phyloP scores from a whole-genome alignment of 495 filamentous ascomycete genomes.

The Physcia stellaris region DNA sequence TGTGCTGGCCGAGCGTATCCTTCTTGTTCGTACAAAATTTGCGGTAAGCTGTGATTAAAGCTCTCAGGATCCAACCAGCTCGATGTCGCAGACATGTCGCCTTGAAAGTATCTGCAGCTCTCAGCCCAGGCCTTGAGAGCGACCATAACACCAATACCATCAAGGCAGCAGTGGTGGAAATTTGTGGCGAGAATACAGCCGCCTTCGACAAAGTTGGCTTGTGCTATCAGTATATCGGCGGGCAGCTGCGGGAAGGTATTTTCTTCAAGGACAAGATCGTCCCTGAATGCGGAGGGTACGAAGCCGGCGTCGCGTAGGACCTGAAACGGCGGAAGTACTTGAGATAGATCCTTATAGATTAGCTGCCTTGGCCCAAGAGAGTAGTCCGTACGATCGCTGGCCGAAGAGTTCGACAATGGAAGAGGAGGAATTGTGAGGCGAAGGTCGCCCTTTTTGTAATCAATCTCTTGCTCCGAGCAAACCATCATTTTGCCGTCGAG shows the following conservation, averaged over 20 bases:
- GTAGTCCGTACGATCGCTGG: neutral
- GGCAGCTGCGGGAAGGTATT: slow-evolving; percentile 19
- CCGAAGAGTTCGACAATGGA: neutral
- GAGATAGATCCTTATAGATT: slow-evolving; percentile 13
- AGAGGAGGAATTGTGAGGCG: slow-evolving; percentile 14
- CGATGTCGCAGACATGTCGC: slow-evolving; percentile 19
- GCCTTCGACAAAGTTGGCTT: slow-evolving; percentile 24
- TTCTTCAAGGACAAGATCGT: slow-evolving; percentile 13
- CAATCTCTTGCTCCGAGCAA: slow-evolving; percentile 19
- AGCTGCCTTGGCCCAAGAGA: slow-evolving; percentile 12
- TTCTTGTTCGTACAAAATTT: slow-evolving; percentile 18
- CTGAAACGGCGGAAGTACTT: slow-evolving; percentile 18
- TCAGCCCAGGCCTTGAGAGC: slow-evolving; percentile 22
- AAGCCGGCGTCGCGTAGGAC: slow-evolving; percentile 15
- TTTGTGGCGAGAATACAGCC: slow-evolving; percentile 20
- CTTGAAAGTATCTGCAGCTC: slow-evolving; percentile 21
- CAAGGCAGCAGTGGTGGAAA: slow-evolving; percentile 17
- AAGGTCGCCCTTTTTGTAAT: slow-evolving; percentile 16
- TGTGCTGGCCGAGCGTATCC: slow-evolving; percentile 12
- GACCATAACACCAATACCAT: slow-evolving; percentile 20
- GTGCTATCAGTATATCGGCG: slow-evolving; percentile 2
- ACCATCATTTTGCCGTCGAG: slow-evolving; percentile 19
- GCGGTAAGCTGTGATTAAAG: slow-evolving; percentile 22
- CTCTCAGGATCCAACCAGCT: slow-evolving; percentile 22
- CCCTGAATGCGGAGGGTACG: slow-evolving; percentile 14